Evolutionary conservation across 495 filamentous ascomycete species (phyloP).

Genomic region (Podospora fimiseda): DNA sequence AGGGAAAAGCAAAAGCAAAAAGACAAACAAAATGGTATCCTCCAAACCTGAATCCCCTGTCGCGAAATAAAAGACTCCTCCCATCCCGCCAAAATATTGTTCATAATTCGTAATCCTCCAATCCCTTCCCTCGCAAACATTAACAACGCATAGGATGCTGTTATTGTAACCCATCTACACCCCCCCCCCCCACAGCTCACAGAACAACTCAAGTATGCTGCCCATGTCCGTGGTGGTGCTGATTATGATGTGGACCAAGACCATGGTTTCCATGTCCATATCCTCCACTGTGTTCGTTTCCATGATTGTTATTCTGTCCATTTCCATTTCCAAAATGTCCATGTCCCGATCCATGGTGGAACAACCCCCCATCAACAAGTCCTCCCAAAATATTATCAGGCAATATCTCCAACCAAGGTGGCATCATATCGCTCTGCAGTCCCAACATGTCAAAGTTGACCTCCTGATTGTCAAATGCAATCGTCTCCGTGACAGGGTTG

Average conservation of each 20-base stretch:
- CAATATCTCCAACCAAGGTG: slow-evolving; percentile 28
- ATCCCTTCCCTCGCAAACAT: not conserved
- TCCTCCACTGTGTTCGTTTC: not conserved
- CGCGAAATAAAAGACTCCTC: no score
- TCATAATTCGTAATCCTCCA: not conserved
- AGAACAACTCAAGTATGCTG: not conserved
- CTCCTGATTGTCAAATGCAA: slow-evolving; percentile 67
- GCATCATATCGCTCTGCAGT: slow-evolving; percentile 26
- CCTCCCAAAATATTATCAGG: slow-evolving; percentile 20
- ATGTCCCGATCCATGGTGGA: not conserved
- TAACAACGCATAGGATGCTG: not conserved
- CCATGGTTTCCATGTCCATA: not conserved
- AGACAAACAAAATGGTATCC: no score
- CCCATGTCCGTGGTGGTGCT: not conserved
- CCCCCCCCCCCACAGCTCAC: no score
- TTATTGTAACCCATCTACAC: no score
- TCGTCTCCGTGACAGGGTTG: slow-evolving; percentile 41
- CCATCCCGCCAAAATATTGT: not conserved
- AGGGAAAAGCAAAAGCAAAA: no score
- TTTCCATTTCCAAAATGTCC: slow-evolving; percentile 11
- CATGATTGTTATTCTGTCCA: not conserved
- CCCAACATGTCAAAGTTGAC: slow-evolving; percentile 48
- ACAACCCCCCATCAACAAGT: slow-evolving; percentile 18
- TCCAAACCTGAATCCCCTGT: no score
- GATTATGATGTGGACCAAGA: not conserved